Base-by-base conservation (phyloP, 1,139 yeast species). In the Zygoascus hellenicus region DNA sequence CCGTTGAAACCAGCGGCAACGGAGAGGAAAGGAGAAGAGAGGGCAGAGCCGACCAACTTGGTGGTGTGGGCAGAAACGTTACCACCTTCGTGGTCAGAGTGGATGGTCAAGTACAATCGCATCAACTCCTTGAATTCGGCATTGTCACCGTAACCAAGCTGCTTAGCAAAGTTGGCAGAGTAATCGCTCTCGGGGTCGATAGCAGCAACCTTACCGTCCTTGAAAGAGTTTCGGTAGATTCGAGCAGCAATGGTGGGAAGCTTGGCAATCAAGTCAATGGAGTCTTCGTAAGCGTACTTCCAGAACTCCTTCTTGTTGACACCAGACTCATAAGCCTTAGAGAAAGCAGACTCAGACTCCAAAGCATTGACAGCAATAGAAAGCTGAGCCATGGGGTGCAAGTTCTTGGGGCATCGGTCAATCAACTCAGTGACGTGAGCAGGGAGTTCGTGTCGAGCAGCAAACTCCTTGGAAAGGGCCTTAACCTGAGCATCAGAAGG, bases 71-170 rank as follows among this genome's bases (percentile, higher is more conserved):
- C 97, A 54, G 96, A 87, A 57, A 90, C 97, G 69, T 90, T 90
- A 72, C 97, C 97, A 76, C 97, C 97, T 77, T 90, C 97, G 77
- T 90, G 97, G 71, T 90, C 97, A 51, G 95, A 84, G 80, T 90
- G 97, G 71, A 90, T 85, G 63, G 97, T 86, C 69, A 90, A 78
- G 81, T 90, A 90, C 66, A 90, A 79, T 77, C 97, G 86, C 84
- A 90, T 80, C 67, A 90, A 80, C 75, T 90, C 96, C 57, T 83
- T 77, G 70, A 90, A 89, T 74, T 84, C 88, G 65, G 72, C 68
- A 76, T 83, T 79, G 64, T 76, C 77, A 66, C 88, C 89, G 72
- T 74, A 86, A 65, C 98, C 97, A 64, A 90, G 78, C 72, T 85
- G 75, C 66, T 74, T 70, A 61, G 97, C 85, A 71, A 90, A 81